These are phyloP conservation scores for Bimuria novae-zelandiae DNA, from an alignment of 2,329 filamentous ascomycete genomes.

Conservation along the genomic window DNA sequence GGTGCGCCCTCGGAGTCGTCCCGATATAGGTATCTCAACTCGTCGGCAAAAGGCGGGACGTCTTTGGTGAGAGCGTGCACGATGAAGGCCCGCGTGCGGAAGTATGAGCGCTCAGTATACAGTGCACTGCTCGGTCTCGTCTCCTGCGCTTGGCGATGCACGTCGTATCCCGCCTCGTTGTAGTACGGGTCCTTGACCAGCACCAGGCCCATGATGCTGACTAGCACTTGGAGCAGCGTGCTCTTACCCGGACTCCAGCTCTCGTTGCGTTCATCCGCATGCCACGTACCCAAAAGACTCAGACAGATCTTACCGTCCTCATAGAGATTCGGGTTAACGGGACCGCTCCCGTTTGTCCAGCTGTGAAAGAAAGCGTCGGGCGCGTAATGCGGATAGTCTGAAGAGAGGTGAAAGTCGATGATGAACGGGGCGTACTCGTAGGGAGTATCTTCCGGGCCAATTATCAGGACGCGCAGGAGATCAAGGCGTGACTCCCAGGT, in stretches of 20 bases:
- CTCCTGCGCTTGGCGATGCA: slow-evolving; percentile 53
- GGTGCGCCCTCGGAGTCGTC: slow-evolving; percentile 39
- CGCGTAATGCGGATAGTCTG: slow-evolving; percentile 56
- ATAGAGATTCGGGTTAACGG: slow-evolving; percentile 67
- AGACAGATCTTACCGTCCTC: slow-evolving; percentile 67
- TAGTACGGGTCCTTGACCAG: slow-evolving; percentile 65
- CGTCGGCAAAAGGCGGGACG: slow-evolving; percentile 54
- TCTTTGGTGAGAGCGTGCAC: slow-evolving; percentile 50
- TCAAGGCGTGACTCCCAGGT: slow-evolving; percentile 64
- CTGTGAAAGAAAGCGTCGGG: slow-evolving; percentile 64
- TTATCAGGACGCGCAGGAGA: slow-evolving; percentile 61
- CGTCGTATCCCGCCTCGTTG: slow-evolving; percentile 67
- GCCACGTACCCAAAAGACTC: slow-evolving; percentile 64
- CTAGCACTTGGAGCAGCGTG: slow-evolving; percentile 61
- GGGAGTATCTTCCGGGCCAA: slow-evolving; percentile 63
- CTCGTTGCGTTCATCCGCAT: slow-evolving; percentile 57
- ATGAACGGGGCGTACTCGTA: slow-evolving; percentile 66
- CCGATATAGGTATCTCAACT: slow-evolving; percentile 60
- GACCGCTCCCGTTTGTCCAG: slow-evolving; percentile 58
- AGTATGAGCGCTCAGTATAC: slow-evolving; percentile 61
- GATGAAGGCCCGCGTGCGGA: slow-evolving; percentile 58
- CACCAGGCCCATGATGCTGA: slow-evolving; percentile 62
- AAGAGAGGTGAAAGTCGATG: slow-evolving; percentile 60
- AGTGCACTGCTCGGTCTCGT: slow-evolving; percentile 52
- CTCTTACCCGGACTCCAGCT: slow-evolving; percentile 58